Evolutionary conservation across 1,139 yeast genomes (phyloP).

Genomic region (Magnusiomyces suaveolens): DNA sequence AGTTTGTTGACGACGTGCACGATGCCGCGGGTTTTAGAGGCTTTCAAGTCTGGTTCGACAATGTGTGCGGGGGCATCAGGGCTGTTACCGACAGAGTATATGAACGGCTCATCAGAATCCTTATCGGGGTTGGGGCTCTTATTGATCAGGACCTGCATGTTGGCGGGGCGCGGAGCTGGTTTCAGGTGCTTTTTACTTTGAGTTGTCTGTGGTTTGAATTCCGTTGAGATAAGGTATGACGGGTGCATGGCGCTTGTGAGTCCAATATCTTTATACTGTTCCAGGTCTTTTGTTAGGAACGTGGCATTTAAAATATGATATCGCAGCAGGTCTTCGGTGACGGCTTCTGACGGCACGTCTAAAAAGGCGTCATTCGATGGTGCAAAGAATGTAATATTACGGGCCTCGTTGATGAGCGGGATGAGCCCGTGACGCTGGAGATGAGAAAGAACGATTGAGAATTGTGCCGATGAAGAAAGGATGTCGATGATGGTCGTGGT

Average conservation of each 20-base stretch:
- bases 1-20: constrained; percentile 62
- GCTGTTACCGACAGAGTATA: constrained; percentile 7
- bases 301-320: constrained; percentile 31
- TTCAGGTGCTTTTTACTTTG: neutral
- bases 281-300: constrained; percentile 17
- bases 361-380: constrained; percentile 80
- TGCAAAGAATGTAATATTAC: constrained; percentile 69
- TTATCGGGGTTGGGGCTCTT: neutral
- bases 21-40: constrained; percentile 59
- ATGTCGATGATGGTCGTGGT: constrained; percentile 53
- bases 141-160: neutral
- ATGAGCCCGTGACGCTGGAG: constrained; percentile 61
- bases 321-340: constrained; percentile 28
- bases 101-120: too few relatives aligned
- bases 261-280: neutral
- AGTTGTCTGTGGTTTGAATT: neutral
- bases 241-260: neutral
- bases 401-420: constrained; percentile 54
- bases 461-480: constrained; percentile 63
- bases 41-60: constrained; percentile 54
- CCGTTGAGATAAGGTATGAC: neutral
- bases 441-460: constrained; percentile 55
- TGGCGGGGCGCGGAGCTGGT: neutral
- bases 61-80: constrained; percentile 33
- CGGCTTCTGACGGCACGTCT: constrained; percentile 19